Conservation (phyloP, 2,329 filamentous ascomycete genomes). For the Trichoderma arundinaceum region DNA sequence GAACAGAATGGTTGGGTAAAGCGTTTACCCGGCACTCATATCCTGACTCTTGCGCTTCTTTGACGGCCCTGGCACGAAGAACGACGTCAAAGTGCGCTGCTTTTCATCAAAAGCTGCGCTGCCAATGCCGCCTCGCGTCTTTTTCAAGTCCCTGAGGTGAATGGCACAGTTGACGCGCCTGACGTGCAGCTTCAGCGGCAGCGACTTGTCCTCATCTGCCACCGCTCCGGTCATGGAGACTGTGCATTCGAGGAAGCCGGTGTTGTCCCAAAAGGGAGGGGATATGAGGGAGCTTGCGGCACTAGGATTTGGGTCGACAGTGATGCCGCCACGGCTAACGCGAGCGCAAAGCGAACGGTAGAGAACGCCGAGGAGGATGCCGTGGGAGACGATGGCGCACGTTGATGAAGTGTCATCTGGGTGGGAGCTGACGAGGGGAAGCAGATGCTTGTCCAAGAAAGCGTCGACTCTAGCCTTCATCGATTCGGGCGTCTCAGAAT, state of each 20-base stretch:
- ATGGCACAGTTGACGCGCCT: conserved; percentile 69
- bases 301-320: conserved; percentile 33
- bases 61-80: conserved; percentile 59
- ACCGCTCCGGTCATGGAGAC: conserved; percentile 33
- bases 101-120: conserved; percentile 75
- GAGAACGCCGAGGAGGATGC: conserved; percentile 75
- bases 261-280: conserved; percentile 58
- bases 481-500: conserved; percentile 70
- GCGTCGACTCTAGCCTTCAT: conserved; percentile 67
- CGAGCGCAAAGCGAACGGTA: conserved; percentile 66
- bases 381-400: conserved; percentile 79
- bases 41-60: conserved; percentile 21
- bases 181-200: conserved; percentile 55
- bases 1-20: neutral
- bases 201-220: conserved; percentile 23
- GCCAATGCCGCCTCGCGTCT: conserved; percentile 82
- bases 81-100: conserved; percentile 77
- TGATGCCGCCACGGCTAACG: conserved; percentile 45
- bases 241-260: conserved; percentile 52
- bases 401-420: conserved; percentile 30
- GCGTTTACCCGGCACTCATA: conserved; percentile 13
- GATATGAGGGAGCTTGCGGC: conserved; percentile 33
- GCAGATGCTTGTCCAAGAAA: conserved; percentile 70
- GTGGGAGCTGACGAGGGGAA: conserved; percentile 52
- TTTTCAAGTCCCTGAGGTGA: conserved; percentile 76